Base-by-base conservation (phyloP, 83 land plant species). In the Diphasiastrum complanatum region DNA sequence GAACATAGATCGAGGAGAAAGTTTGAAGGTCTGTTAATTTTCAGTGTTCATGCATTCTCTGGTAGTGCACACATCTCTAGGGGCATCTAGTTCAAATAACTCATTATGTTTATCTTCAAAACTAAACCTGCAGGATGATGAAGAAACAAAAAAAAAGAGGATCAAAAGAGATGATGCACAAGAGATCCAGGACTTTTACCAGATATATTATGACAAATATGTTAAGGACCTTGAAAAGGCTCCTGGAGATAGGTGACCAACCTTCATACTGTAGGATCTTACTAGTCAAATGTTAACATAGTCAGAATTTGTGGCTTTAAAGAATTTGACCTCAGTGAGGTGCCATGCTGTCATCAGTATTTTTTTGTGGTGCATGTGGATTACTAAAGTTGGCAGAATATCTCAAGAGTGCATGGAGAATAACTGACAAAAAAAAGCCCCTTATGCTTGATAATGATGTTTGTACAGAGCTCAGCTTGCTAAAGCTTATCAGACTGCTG, bases 401-500 rank as follows among this genome's bases (percentile, higher is more conserved):
- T n/a, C n/a, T 5, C 24, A 5, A 6, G 19, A 5, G 8, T 57
- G n/a, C n/a, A n/a, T n/a, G n/a, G n/a, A n/a, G n/a, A n/a, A n/a
- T n/a, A n/a, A n/a, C n/a, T n/a, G n/a, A n/a, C n/a, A 18, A 18
- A 41, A 14, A 14, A 14, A 41, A 14, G 18, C 0, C n/a, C 45
- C 45, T 41, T 18, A 41, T 41, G 0, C n/a, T 41, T 14, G 12
- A 41, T 41, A n/a, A 18, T 1, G 12, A 14, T 41, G 45, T n/a
- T n/a, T 41, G 45, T 31, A 56, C 80, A 87, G 91, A 57, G 87
- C 81, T 24, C 81, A 83, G 45, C 77, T 89, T 25, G 79, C 74
- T 0, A 83, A 89, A 65, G 91, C 91, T 2, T 89, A 85, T 51
- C 81, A 76, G 33, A 82, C 81, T 50, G 91, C 87, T 4, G 85